Evolutionary conservation across 176 grass and related monocot genomes (phyloP), one percentile per base, ranked within the genome.

Genomic region (Paspalum vaginatum): DNA sequence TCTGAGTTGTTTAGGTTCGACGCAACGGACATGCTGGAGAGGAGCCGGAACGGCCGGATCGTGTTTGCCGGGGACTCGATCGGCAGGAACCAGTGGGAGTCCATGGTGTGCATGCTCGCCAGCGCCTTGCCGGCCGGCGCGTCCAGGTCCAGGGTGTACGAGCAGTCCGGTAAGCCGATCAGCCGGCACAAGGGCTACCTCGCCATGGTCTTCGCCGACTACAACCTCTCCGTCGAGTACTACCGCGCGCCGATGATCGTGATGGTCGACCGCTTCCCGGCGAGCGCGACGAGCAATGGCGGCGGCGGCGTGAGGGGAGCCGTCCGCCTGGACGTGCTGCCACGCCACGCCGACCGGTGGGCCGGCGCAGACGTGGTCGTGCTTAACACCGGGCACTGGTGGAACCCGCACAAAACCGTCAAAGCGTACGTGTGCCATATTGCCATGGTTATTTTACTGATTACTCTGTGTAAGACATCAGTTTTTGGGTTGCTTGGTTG

Each of bases 21-120:
- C 24, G 86, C 81, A 2, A 88, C 51, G 7, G 86, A 88, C 2
- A 84, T 88, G 86, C 43, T 84, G 75, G 81, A 84, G 81, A 51
- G 81, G 68, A 88, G 81, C 52, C 75, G 61, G 68, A 79, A 88
- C 61, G 61, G 81, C 2, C 68, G 86, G 10, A 88, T 88, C 75
- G 86, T 88, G 51, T 88, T 79, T 32, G 81, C 68, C 0, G 86
- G 86, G 9, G 86, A 88, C 81, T 88, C 86, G 12, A 88, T 88
- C 13, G 86, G 86, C 13, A 60, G 86, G 8, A 88, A 88, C 66
- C 90, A 83, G 49, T 88, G 86, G 86, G 86, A 88, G 66, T 88
- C 86, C 61, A 88, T 88, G 86, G 52, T 88, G 71, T 88, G 83
- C 76, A 65, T 79, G 80, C 76, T 92, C 16, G 87, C 90, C 51